Evolutionary conservation across 2,329 filamentous ascomycete genomes (phyloP), one percentile per base, ranked within the genome.

Genomic region (Diaporthe ilicicola): DNA sequence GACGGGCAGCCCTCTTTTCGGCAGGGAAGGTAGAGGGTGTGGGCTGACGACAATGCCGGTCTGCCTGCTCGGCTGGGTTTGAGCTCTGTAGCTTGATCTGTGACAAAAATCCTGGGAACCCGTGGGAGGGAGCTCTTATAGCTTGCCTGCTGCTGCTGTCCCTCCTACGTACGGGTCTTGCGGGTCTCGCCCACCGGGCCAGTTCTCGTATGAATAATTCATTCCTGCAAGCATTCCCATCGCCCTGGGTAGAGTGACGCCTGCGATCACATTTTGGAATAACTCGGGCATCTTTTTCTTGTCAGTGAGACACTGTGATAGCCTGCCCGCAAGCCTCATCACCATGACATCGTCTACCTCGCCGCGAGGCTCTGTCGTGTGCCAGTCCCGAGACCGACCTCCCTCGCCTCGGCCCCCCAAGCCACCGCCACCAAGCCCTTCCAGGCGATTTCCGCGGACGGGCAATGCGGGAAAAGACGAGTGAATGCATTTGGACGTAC

Each of bases 351-450:
- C 68, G 24, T 56, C 42, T 54, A 17, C 32, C 34, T 51, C 56
- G 15, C 15, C 24, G 27, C 56, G 24, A 27, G 32, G 7, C 22
- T 37, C 50, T 24, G 13, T 27, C 29, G 56, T 64, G 37, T 71
- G 66, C 56, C 65, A 51, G 66, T 71, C 70, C 19, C 70, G 79
- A 75, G 79, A 76, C 61, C 79, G 81, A 67, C 80, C 82, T 22
- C 81, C 81, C 27, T 80, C 79, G 22, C 81, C 81, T 70, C 75
- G 74, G 13, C 79, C 81, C 22, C 81, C 81, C 19, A 80, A 79
- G 51, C 81, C 81, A 10, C 81, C 81, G 24, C 81, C 81, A 10
- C 71, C 68, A 12, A 72, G 67, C 17, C 67, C 67, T 34, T 42
- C 67, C 29, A 54, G 55, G 22, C 44, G 44, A 53, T 51, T n/a